Base-by-base conservation (phyloP, 345 rosid genomes). In the Combretum micranthum region DNA sequence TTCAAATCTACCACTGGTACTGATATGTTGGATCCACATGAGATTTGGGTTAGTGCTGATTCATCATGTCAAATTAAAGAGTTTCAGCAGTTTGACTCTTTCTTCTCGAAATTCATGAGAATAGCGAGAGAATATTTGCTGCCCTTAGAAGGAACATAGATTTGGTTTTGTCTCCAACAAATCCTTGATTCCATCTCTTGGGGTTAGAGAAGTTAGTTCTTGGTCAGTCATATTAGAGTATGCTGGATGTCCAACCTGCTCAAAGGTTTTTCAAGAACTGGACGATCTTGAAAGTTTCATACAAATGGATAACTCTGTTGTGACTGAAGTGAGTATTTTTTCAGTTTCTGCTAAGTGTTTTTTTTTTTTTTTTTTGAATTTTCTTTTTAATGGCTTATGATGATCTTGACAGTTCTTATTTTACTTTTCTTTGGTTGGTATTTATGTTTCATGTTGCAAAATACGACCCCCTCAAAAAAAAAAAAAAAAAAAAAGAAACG, bases 171-270 rank as follows among this genome's bases (percentile, higher is more conserved):
- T 89, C 70, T 80, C 93, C 39, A 78, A 83, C 51, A 64, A 53
- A 71, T 75, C 84, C 47, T 63, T 89, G 73, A 75, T 83, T 65
- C 65, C 88, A 44, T 65, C 72, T 37, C 77, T 81, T 67, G 80
- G 70, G 70, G 60, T 77, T 56, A 72, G 61, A 63, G 80, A 60
- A 64, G 71, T 83, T 64, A 71, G 59, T 62, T 76, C 90, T 9
- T 89, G 97, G 99, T 72, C 72, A 54, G 77, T 79, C 13, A 64
- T 77, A 76, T 65, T 83, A 60, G 75, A 76, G 64, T 67, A 65
- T 60, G 83, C 81, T 67, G 96, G 90, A 62, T 89, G 94, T 67
- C 89, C 85, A 53, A 71, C 71, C 45, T 86, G 88, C 73, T 83
- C 87, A 67, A 86, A 72, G 79, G 69, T 74, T 72, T 61, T 87